A percentile compares a stretch with the other conserved stretches of the same genome.
Conservation (phyloP, 2,329 filamentous ascomycete genomes). For the Berkeleyomyces rouxiae region DNA sequence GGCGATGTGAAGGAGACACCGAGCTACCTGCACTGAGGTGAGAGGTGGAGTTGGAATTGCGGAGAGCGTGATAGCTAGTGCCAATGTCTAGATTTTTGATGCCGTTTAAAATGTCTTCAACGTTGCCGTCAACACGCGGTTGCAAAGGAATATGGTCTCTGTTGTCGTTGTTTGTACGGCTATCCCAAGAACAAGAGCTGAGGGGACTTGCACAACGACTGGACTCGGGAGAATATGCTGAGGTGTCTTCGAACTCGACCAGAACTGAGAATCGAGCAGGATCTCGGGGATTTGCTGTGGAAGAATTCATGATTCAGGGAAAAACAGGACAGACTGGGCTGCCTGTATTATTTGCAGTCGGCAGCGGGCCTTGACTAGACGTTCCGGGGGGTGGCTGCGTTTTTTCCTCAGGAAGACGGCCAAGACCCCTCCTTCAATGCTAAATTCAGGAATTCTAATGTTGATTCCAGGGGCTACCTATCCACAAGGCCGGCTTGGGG, state of each 20-base stretch:
- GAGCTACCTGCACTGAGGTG: not conserved
- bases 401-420: constrained; percentile 7
- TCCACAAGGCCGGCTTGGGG: constrained; percentile 1
- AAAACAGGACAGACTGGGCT: constrained; percentile 1
- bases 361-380: not conserved
- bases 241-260: constrained; percentile 10
- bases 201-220: constrained; percentile 12
- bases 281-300: constrained; percentile 6
- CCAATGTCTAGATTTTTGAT: constrained; percentile 12
- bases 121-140: constrained; percentile 4
- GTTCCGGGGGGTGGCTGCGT: not conserved
- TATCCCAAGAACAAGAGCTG: constrained; percentile 13
- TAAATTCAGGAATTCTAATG: constrained; percentile 3
- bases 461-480: constrained; percentile 5
- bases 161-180: constrained; percentile 5
- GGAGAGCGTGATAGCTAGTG: not conserved
- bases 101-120: constrained; percentile 11
- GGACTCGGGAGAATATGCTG: constrained; percentile 5
- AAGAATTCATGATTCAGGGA: constrained; percentile 7
- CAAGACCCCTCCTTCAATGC: constrained; percentile 12
- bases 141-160: not conserved
- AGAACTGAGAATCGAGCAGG: constrained; percentile 12
- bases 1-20: not conserved
- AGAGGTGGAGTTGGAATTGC: not conserved
- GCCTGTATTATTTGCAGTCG: constrained; percentile 8